Evolutionary conservation across 495 filamentous ascomycete species (phyloP), one percentile per base, ranked within the genome.

Genomic region (Chaetomium tenue): DNA sequence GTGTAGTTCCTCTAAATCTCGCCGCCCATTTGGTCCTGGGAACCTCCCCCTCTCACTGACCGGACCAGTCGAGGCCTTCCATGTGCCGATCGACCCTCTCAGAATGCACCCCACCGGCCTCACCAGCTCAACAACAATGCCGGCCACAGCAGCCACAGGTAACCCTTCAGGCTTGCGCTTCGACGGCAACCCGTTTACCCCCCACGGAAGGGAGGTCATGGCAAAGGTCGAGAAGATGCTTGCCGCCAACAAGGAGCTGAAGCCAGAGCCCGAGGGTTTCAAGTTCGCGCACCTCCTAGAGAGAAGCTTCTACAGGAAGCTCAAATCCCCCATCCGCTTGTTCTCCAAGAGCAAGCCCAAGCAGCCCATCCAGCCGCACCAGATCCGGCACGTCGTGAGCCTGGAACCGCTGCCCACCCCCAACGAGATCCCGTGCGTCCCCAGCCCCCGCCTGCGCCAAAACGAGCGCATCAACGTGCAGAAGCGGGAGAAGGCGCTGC

Each of bases 201-300:
- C 51, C 12, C 28, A 72, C 25, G 25, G 55, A 2, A 15, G 33
- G 0, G 63, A 70, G 5, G 62, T 74, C 25, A 65, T 64, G 37
- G 56, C 64, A 0, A 76, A 75, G 54, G 52, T 76, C 6, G 61
- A 69, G 20, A 66, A 58, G 23, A 76, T 76, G 76, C 63, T 74
- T 12, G 71, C 66, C 2, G 74, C 71, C 2, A 67, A 65, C 18
- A 52, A 58, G 20, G 46, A 58, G 3, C 40, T 62, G 8, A 64
- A 58, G 42, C 42, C 50, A 8, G 39, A 60, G 28, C n/a, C 46
- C 16, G 15, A 18, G n/a, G 46, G n/a, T 2, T 23, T 20, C 18
- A 23, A 50, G 18, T n/a, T n/a, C 3, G 16, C 46, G 18, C 5
- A 20, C 4, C 3, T 22, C 9, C 3, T n/a, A 42, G 12, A 58